Conservation (phyloP, 352 stramenopile species). For the Phytophthora colocasiae region DNA sequence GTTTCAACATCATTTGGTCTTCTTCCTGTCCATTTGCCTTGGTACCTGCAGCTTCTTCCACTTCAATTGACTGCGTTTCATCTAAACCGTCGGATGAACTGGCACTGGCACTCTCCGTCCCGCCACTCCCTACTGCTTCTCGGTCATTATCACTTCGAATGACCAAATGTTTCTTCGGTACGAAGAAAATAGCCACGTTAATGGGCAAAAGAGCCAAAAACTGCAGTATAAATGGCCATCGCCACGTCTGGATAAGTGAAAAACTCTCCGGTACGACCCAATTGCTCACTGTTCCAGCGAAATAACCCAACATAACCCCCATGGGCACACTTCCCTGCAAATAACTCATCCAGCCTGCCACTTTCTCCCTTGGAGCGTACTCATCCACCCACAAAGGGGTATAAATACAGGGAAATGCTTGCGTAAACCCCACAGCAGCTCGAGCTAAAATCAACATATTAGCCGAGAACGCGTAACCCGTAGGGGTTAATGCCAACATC, state of each 20-base stretch:
- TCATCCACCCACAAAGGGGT: constrained; percentile 88
- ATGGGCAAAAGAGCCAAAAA: constrained; percentile 78
- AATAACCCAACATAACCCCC: constrained; percentile 89
- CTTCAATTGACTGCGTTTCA: constrained; percentile 53
- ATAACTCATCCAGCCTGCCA: constrained; percentile 88
- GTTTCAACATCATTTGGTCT: background rate
- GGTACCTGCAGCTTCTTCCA: constrained; percentile 26
- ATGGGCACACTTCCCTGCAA: constrained; percentile 84
- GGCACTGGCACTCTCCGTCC: constrained; percentile 49
- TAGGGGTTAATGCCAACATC: constrained; percentile 77
- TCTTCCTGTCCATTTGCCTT: constrained; percentile 7
- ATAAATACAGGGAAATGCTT: constrained; percentile 87
- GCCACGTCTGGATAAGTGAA: constrained; percentile 74
- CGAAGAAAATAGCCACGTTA: constrained; percentile 83
- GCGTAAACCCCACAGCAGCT: constrained; percentile 81
- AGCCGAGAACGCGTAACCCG: constrained; percentile 67
- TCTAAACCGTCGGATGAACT: constrained; percentile 56
- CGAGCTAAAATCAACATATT: constrained; percentile 78
- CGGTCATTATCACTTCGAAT: constrained; percentile 67
- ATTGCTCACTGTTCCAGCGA: constrained; percentile 82
- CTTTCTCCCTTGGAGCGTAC: constrained; percentile 78
- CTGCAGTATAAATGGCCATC: constrained; percentile 88
- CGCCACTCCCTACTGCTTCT: constrained; percentile 34
- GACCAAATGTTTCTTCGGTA: constrained; percentile 77
- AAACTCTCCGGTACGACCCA: constrained; percentile 80